Base-by-base conservation (phyloP, 345 rosid genomes). In the Rhodomyrtus tomentosa region DNA sequence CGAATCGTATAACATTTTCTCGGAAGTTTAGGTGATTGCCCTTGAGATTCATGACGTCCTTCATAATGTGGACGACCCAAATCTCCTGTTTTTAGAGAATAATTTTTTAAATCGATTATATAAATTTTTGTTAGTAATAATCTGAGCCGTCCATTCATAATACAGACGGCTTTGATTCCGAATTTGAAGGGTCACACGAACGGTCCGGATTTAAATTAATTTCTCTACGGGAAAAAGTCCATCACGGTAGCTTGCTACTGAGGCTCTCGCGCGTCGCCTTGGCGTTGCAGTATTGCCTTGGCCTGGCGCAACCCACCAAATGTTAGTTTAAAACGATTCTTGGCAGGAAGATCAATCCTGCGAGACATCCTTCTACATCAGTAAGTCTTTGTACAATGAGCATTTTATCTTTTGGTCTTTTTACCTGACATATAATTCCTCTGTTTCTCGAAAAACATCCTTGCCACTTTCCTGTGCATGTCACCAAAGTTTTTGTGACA, bases 191-290 rank as follows among this genome's bases (percentile, higher is more conserved):
- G n/a, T n/a, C n/a, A n/a, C n/a, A n/a, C n/a, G n/a, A n/a, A n/a
- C n/a, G n/a, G n/a, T n/a, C n/a, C n/a, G n/a, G n/a, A n/a, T n/a
- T 88, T 88, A 90, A 88, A 85, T 88, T 82, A 24, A 85, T 90
- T 82, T 85, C 73, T 88, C 0, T 0, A 52, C 82, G 87, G 86
- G 86, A n/a, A 72, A 89, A 85, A 24, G 80, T 40, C 76, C 84
- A 0, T 0, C 0, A 50, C 58, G 2, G 76, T 87, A 53, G 87
- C 89, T 85, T 52, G 89, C 89, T 52, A 22, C 24, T 51, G 40
- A 84, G 82, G 24, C n/a, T 5, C 22, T 82, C n/a, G n/a, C 29
- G 27, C 18, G 73, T 84, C 85, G 32, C 83, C 53, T 42, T 0
- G 45, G 87, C 81, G 83, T 87, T 82, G 85, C 88, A n/a, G n/a